Evolutionary conservation across 208 protist species (phyloP).

Genomic region (Polymyxa betae): DNA sequence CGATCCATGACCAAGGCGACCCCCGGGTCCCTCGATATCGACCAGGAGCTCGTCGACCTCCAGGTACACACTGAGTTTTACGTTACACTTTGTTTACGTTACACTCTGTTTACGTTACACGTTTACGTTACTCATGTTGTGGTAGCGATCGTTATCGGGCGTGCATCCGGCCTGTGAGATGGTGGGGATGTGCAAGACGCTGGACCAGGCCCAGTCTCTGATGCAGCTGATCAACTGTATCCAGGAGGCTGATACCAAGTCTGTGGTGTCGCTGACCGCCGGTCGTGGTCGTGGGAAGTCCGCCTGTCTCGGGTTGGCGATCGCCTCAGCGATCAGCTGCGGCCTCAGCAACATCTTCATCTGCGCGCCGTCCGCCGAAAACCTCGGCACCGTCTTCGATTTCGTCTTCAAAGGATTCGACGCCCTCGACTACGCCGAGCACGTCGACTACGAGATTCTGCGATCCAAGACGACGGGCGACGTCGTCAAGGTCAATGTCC

Average conservation of each 20-base stretch:
- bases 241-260: slow-evolving; percentile 91
- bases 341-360: slow-evolving; percentile 99
- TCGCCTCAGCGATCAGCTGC: slow-evolving; percentile 91
- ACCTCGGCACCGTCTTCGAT: slow-evolving; percentile 95
- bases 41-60: neutral
- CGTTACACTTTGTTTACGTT: no score
- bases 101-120: no score
- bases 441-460: slow-evolving; percentile 90
- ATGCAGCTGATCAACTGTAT: slow-evolving; percentile 94
- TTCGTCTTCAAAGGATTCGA: slow-evolving; percentile 95
- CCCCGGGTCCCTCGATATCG: neutral
- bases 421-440: slow-evolving; percentile 84
- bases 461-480: slow-evolving; percentile 70
- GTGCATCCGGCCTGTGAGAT: slow-evolving; percentile 83
- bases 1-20: neutral
- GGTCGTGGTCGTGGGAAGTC: slow-evolving; percentile 97
- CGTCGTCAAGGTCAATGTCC: slow-evolving; percentile 85
- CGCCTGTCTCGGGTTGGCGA: slow-evolving; percentile 85
- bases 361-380: slow-evolving; percentile 89
- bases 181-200: slow-evolving; percentile 84
- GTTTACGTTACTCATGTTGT: slow-evolving; percentile 60
- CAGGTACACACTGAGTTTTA: neutral
- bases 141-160: neutral
- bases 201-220: slow-evolving; percentile 93
- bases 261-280: slow-evolving; percentile 93